Evolutionary conservation across 2,329 filamentous ascomycete species (phyloP).

Genomic region (Verticillium alfalfae): DNA sequence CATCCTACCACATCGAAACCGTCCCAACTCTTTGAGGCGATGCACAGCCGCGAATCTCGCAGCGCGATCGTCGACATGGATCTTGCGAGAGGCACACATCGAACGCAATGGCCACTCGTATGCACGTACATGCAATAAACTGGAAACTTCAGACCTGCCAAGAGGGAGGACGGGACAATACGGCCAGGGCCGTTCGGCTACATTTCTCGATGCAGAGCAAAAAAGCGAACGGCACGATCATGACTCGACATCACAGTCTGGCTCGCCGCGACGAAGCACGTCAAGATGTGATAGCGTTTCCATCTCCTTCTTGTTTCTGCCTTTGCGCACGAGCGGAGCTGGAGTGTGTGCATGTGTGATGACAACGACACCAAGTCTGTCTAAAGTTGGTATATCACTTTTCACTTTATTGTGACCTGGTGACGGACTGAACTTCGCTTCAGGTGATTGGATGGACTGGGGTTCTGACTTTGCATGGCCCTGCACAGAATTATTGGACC

Average conservation of each 20-base stretch:
- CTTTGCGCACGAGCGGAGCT: not conserved
- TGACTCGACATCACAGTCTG: not conserved
- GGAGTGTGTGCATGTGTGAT: too few species aligned
- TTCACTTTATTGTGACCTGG: not conserved
- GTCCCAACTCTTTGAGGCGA: not conserved
- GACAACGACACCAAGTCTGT: too few species aligned
- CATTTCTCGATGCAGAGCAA: not conserved
- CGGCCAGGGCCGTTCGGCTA: not conserved
- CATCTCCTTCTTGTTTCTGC: not conserved
- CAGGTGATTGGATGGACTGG: not conserved
- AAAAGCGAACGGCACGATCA: not conserved
- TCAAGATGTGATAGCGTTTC: not conserved
- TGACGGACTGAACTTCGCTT: not conserved
- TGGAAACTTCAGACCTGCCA: not conserved
- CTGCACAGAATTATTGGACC: too few species aligned
- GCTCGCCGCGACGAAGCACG: not conserved
- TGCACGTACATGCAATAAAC: not conserved
- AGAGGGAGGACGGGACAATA: not conserved
- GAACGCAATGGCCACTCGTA: not conserved
- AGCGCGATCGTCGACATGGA: not conserved
- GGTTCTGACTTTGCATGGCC: too few species aligned
- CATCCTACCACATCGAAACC: not conserved
- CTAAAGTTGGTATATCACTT: too few species aligned
- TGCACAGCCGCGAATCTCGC: not conserved
- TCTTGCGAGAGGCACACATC: not conserved